Evolutionary conservation across 2,329 filamentous ascomycete genomes (phyloP).

Genomic region (Diaporthe sp.): DNA sequence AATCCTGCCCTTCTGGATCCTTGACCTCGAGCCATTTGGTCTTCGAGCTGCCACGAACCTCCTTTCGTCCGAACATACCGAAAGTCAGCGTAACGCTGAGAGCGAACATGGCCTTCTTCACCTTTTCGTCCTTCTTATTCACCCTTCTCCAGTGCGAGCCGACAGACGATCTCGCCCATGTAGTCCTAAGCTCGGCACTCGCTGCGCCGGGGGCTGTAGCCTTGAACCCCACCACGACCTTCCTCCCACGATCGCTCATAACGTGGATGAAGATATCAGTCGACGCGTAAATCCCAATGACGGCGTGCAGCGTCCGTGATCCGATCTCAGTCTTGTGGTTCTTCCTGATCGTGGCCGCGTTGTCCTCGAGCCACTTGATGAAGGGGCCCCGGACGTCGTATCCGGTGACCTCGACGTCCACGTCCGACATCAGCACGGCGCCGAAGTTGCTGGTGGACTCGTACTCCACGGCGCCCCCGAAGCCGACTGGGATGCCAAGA

Average conservation of each 20-base stretch:
- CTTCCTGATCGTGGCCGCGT: background rate
- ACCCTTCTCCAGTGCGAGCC: background rate
- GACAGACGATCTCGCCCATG: background rate
- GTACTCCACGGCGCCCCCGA: background rate
- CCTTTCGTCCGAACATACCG: background rate
- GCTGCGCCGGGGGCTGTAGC: background rate
- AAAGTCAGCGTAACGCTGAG: background rate
- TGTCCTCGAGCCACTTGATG: background rate
- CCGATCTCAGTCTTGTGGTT: background rate
- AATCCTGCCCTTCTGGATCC: background rate
- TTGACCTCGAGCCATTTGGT: background rate
- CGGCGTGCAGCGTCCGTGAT: background rate
- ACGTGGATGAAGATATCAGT: background rate
- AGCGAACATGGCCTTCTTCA: background rate
- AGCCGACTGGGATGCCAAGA: background rate
- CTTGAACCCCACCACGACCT: slow-evolving; percentile 1
- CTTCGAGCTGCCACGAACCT: background rate
- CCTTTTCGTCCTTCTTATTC: background rate
- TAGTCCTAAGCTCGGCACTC: background rate
- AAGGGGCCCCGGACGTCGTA: background rate
- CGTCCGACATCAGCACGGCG: background rate
- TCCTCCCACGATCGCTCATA: background rate
- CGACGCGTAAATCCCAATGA: background rate
- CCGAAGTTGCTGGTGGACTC: background rate
- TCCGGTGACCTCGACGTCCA: background rate